Percentiles rank a stretch among this genome's conserved stretches.
Conservation (phyloP, 768 basidiomycete species). For the Suillus ampliporus region DNA sequence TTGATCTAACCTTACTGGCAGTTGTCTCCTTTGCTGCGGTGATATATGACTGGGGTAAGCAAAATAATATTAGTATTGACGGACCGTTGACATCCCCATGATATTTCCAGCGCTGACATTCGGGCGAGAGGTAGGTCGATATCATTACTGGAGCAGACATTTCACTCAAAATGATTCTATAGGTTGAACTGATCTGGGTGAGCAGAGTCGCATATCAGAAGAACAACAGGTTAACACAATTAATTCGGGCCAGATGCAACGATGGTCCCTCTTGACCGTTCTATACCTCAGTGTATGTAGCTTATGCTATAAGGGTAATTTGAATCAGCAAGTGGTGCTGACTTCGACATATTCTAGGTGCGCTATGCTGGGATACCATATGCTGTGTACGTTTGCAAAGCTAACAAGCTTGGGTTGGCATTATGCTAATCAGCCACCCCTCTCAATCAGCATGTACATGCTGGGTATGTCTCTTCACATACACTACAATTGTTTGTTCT, state of each 20-base stretch:
- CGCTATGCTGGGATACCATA: constrained; percentile 3
- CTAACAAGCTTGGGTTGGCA: neutral
- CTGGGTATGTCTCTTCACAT: neutral
- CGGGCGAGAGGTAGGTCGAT: neutral
- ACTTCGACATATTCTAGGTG: neutral
- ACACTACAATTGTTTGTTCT: neutral
- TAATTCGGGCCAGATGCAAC: neutral
- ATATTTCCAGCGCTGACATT: neutral
- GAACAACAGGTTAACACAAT: neutral
- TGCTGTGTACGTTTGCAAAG: neutral
- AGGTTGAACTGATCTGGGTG: neutral
- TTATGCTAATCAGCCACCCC: neutral
- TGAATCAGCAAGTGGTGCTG: neutral
- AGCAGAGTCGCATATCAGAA: neutral
- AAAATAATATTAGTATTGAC: neutral
- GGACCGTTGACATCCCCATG: neutral
- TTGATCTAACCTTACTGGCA: neutral
- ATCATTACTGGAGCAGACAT: neutral
- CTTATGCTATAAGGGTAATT: neutral
- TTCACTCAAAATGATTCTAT: neutral
- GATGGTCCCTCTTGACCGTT: neutral
- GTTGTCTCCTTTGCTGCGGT: neutral
- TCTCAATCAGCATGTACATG: constrained; percentile 4
- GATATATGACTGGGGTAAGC: constrained; percentile 5
- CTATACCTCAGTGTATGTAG: neutral